Evolutionary conservation across 495 filamentous ascomycete species (phyloP).

Genomic region (Neurospora tetraspora): DNA sequence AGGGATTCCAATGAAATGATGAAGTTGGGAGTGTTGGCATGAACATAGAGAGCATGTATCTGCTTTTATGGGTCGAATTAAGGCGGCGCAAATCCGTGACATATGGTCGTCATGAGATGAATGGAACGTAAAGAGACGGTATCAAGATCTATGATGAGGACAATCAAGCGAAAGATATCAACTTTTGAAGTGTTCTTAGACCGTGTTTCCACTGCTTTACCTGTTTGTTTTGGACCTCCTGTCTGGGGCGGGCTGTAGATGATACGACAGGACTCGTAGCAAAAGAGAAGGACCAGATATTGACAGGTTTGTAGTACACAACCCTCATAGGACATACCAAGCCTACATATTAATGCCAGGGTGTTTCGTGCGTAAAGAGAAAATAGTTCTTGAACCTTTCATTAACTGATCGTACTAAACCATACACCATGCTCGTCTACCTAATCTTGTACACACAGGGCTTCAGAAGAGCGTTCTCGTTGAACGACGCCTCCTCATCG

Average conservation of each 20-base stretch:
- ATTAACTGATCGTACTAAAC: neutral
- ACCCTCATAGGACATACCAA: neutral
- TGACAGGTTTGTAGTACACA: neutral
- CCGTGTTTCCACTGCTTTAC: neutral
- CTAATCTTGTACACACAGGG: constrained; percentile 95
- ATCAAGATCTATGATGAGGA: neutral
- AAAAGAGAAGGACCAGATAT: neutral
- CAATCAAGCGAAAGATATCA: neutral
- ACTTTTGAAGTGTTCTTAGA: neutral
- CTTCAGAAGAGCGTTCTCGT: constrained; percentile 65
- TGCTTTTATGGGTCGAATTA: neutral
- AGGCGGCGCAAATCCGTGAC: neutral
- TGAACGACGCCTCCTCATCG: constrained; percentile 40
- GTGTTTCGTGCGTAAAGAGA: neutral
- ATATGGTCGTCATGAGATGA: neutral
- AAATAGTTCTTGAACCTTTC: neutral
- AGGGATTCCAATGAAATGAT: constrained; percentile 19
- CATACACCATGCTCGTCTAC: constrained; percentile 22
- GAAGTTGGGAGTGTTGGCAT: neutral
- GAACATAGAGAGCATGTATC: neutral
- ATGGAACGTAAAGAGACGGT: neutral
- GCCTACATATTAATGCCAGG: neutral
- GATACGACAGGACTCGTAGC: neutral
- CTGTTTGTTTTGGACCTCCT: neutral
- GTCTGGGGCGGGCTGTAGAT: neutral